phyloP scores from a whole-genome alignment of 139 green algal species.

The Auxenochlorella protothecoides region DNA sequence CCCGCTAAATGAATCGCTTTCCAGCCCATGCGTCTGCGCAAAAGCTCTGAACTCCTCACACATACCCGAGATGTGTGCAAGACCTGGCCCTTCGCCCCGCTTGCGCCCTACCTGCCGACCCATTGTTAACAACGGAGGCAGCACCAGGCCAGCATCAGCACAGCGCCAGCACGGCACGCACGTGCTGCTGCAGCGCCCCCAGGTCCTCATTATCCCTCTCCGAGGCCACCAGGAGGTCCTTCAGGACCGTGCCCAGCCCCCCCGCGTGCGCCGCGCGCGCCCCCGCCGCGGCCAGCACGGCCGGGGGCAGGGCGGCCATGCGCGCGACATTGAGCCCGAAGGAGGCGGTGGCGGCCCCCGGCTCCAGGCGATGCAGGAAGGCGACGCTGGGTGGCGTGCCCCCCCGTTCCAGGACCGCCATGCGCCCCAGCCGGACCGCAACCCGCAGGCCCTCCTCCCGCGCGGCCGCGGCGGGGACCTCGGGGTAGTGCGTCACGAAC shows the following conservation, averaged over 20 bases:
- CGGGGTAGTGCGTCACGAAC: conserved; percentile 71
- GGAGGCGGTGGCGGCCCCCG: conserved; percentile 52
- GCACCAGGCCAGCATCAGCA: too few species aligned
- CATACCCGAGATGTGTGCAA: too few species aligned
- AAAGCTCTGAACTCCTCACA: too few species aligned
- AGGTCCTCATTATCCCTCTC: too few species aligned
- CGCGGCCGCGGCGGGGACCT: conserved; percentile 20
- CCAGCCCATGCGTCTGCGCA: too few species aligned
- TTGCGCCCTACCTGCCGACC: too few species aligned
- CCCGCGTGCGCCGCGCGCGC: conserved; percentile 6
- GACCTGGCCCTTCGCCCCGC: too few species aligned
- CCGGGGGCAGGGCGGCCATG: conserved; percentile 56
- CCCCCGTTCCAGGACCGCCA: neutral
- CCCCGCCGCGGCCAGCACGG: conserved; percentile 23
- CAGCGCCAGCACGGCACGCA: too few species aligned
- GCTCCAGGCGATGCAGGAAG: conserved; percentile 79
- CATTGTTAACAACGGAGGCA: too few species aligned
- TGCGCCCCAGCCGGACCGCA: neutral
- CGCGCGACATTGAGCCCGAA: conserved; percentile 86
- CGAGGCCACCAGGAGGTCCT: too few species aligned
- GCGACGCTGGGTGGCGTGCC: conserved; percentile 31
- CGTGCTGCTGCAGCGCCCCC: too few species aligned
- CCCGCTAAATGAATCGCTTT: too few species aligned
- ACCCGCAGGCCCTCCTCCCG: conserved; percentile 9
- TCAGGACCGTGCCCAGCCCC: neutral